Evolutionary conservation across 371 early-diverging fungal species (phyloP).

Genomic region (Aphelidium insulamus): DNA sequence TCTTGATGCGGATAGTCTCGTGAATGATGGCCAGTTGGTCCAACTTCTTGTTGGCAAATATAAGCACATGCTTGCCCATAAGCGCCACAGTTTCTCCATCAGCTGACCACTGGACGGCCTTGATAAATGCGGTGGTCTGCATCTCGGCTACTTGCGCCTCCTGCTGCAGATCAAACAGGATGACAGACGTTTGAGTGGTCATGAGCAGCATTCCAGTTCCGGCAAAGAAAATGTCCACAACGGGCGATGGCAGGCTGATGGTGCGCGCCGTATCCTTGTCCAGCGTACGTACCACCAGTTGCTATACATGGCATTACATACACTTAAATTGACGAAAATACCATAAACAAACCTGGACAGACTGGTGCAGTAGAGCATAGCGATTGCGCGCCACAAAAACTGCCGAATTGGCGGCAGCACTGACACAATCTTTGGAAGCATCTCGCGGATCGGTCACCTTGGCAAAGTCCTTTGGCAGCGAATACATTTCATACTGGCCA

Average conservation of each 20-base stretch:
- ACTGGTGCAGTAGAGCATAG: slow-evolving; percentile 76
- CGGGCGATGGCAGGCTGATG: slow-evolving; percentile 48
- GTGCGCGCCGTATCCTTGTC: slow-evolving; percentile 68
- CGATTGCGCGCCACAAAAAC: slow-evolving; percentile 86
- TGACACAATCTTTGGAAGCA: slow-evolving; percentile 34
- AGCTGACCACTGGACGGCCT: slow-evolving; percentile 71
- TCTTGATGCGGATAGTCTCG: slow-evolving; percentile 93
- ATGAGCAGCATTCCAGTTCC: slow-evolving; percentile 58
- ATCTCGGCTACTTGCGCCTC: slow-evolving; percentile 47
- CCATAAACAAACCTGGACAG: slow-evolving; percentile 15
- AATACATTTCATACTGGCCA: slow-evolving; percentile 66
- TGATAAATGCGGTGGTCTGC: slow-evolving; percentile 38
- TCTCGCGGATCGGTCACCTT: slow-evolving; percentile 24
- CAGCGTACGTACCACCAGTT: too few species aligned
- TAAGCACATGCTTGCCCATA: slow-evolving; percentile 77
- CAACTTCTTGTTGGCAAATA: slow-evolving; percentile 60
- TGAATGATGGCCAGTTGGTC: slow-evolving; percentile 65
- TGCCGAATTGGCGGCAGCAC: slow-evolving; percentile 55
- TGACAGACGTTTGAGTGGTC: slow-evolving; percentile 53
- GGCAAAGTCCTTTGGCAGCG: slow-evolving; percentile 48
- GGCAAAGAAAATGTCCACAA: slow-evolving; percentile 63
- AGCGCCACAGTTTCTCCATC: slow-evolving; percentile 72
- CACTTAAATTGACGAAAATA: slow-evolving; percentile 13
- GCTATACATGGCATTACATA: too few species aligned
- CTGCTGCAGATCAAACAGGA: slow-evolving; percentile 73